Base-by-base conservation (phyloP, 2,329 filamentous ascomycete species). In the Xylaria sp. region DNA sequence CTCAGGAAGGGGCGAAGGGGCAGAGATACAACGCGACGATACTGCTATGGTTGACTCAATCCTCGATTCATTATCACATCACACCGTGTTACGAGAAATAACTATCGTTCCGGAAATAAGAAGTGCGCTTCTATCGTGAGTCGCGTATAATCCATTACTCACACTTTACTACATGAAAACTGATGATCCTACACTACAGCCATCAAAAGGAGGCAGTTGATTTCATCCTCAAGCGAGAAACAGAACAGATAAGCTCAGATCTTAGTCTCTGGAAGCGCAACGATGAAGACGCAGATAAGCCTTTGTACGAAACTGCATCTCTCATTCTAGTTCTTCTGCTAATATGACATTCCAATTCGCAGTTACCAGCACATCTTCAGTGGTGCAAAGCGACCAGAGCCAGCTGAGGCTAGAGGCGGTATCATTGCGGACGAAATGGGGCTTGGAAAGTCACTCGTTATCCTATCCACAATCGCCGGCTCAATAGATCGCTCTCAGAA, bases 371-470 rank as follows among this genome's bases (percentile, higher is more conserved):
- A 64, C 43, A 28, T 58, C 28, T 35, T 64, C 21, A 64, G 42
- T 33, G 61, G 61, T 11, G 38, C 57, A 35, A 56, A 55, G 33
- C 31, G 61, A 11, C 46, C 53, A 25, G 47, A 42, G 21, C 47
- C n/a, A n/a, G 61, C 52, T 37, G 61, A 64, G 23, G 14, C 53
- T 3, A 57, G 46, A 38, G 64, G 61, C 4, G 64, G 64, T n/a
- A 64, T 66, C 7, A 52, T 64, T 40, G 64, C 64, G 45, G 64
- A 66, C 42, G 64, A 57, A 35, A 66, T 66, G 64, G 64, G 64
- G 1, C 28, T 66, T 21, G 64, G 64, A 7, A 67, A 67, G 45
- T 49, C 61, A 7, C 47, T 65, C 5, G 52, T 64, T 6, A 58
- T 58, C 2, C 33, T 64, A 28, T 58, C 59, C 21, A 51, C 49